Base-by-base conservation (phyloP, 805 yeast genomes). In the Ogataea neopini region DNA sequence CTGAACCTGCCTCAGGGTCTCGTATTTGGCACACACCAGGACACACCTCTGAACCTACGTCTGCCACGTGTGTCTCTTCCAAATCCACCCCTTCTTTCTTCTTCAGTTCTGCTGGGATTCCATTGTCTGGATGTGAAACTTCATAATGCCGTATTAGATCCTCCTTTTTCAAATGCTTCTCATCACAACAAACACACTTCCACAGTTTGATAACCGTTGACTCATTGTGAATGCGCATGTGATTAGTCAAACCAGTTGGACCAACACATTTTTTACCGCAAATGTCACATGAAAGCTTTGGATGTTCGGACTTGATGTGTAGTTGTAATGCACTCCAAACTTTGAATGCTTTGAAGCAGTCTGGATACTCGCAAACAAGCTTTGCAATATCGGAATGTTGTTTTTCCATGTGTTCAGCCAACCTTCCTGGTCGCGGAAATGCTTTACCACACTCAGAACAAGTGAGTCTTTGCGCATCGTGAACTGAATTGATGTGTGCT, bases 191-290 rank as follows among this genome's bases (percentile, higher is more conserved):
- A 1, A 66, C 62, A 66, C 96, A 88, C 47, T 76, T 76, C 92
- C 95, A 87, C 33, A 80, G 66, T 52, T 75, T 80, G n/a, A 74
- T 67, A 10, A 72, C 74, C 14, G 72, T 70, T 2, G 60, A 57
- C 4, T 75, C 80, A 54, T 83, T 82, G 64, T 90, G 96, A 17
- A 81, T 69, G 37, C 74, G 66, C 89, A 86, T 81, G 62, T 91
- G 97, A 71, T 84, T 80, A 14, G 74, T 67, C 42, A 89, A 65
- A 51, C 90, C 94, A 22, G 74, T 71, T 39, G 76, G 79, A 23
- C 95, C 96, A 9, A 85, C 84, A 69, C 90, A 85, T 6, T 76
- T 80, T 61, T 80, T 83, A 5, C 80, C 81, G 71, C 97, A 90
- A 1, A 79, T 54, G 0, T 64, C 56, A 68, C 96, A 88, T 37